phyloP scores from a whole-genome alignment of 305 asterid genomes.

The Rubia peregrina region DNA sequence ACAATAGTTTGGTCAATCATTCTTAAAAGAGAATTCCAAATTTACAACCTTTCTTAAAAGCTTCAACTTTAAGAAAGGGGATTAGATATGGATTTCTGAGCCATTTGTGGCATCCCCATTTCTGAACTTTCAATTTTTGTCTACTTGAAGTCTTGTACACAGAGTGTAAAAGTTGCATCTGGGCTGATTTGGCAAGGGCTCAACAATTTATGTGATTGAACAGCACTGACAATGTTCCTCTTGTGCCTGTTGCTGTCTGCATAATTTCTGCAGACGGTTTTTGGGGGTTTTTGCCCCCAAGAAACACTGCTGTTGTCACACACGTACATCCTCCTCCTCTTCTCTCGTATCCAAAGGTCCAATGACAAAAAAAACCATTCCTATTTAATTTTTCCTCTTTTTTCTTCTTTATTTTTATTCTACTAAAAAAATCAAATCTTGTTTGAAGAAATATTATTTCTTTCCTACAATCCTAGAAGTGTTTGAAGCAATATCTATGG shows the following conservation, averaged over 20 bases:
- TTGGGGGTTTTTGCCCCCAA: constrained; percentile 26
- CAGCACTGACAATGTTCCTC: constrained; percentile 55
- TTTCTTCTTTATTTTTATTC: background rate
- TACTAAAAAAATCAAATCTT: background rate
- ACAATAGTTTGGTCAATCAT: background rate
- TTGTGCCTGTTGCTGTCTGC: constrained; percentile 33
- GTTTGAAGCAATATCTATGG: background rate
- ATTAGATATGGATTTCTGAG: constrained; percentile 8
- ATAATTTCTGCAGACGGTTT: constrained; percentile 14
- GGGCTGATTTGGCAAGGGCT: constrained; percentile 5
- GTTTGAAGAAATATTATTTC: background rate
- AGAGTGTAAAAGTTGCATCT: background rate
- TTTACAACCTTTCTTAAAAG: constrained; percentile 12
- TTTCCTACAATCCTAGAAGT: background rate
- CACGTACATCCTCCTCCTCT: background rate
- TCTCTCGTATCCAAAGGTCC: constrained; percentile 9
- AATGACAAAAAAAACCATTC: constrained; percentile 32
- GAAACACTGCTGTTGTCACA: constrained; percentile 1
- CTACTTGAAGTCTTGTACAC: constrained; percentile 2
- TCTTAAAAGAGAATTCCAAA: constrained; percentile 4
- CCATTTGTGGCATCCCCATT: background rate
- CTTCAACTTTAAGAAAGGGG: constrained; percentile 14
- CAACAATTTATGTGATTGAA: constrained; percentile 32
- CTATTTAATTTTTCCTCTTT: background rate
- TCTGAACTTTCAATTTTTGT: background rate